Evolutionary conservation across 352 stramenopile genomes (phyloP).

Genomic region (Phytophthora constricta): DNA sequence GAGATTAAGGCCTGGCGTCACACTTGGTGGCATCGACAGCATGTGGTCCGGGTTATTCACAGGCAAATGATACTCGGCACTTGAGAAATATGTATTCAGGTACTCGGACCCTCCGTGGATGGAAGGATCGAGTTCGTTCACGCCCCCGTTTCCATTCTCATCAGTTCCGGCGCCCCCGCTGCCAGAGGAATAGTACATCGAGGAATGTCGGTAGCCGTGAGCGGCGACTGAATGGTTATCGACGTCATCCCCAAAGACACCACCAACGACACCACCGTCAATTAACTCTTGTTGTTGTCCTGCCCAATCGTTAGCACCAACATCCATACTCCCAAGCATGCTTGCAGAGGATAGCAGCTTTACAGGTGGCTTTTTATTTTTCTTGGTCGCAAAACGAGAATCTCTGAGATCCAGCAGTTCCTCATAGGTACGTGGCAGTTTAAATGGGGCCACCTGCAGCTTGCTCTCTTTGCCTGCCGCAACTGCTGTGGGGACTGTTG

Average conservation of each 20-base stretch:
- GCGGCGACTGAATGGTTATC: slow-evolving; percentile 30
- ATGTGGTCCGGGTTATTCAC: slow-evolving; percentile 76
- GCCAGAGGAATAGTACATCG: slow-evolving; percentile 51
- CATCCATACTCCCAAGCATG: slow-evolving; percentile 60
- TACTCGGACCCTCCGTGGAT: slow-evolving; percentile 80
- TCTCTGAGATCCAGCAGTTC: slow-evolving; percentile 78
- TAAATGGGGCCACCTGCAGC: slow-evolving; percentile 39
- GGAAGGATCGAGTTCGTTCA: slow-evolving; percentile 49
- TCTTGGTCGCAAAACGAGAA: slow-evolving; percentile 80
- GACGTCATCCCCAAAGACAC: slow-evolving; percentile 46
- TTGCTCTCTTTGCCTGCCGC: slow-evolving; percentile 64
- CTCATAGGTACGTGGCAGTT: slow-evolving; percentile 78
- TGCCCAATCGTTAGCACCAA: slow-evolving; percentile 59
- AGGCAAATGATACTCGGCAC: slow-evolving; percentile 68
- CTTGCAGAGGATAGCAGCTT: slow-evolving; percentile 59
- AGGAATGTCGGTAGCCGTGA: slow-evolving; percentile 39
- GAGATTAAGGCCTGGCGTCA: slow-evolving; percentile 42
- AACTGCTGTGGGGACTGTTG: slow-evolving; percentile 48
- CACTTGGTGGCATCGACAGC: slow-evolving; percentile 55
- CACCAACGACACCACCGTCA: slow-evolving; percentile 34
- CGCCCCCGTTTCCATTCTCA: slow-evolving; percentile 22
- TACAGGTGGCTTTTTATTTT: slow-evolving; percentile 74
- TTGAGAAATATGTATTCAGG: slow-evolving; percentile 75
- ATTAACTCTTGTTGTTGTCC: slow-evolving; percentile 43
- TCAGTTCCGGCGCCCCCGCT: slow-evolving; percentile 31